Percentiles rank a stretch among this genome's conserved stretches.
phyloP scores from a whole-genome alignment of 345 rosid genomes.

The Ceriops tagal region DNA sequence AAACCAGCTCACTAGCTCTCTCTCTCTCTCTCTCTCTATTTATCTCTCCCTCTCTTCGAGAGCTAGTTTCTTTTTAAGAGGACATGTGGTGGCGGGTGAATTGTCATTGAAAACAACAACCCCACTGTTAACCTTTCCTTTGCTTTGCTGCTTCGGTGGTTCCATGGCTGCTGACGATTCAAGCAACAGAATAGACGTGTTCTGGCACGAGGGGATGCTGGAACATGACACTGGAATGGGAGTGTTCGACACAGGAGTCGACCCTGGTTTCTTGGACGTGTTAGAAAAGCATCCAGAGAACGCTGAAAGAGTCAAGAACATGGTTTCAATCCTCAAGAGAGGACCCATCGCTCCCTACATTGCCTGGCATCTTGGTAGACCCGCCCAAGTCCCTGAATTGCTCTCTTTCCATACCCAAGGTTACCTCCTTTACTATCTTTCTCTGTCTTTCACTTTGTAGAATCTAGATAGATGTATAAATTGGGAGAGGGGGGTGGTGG shows the following conservation, averaged over 20 bases:
- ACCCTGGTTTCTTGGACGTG: constrained; percentile 72
- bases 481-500: too few species aligned
- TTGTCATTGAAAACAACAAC: too few species aligned
- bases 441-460: constrained; percentile 15
- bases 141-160: background rate
- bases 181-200: constrained; percentile 41
- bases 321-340: constrained; percentile 70
- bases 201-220: constrained; percentile 93
- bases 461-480: too few species aligned
- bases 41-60: too few species aligned
- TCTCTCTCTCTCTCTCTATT: too few species aligned
- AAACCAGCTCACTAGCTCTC: too few species aligned
- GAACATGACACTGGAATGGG: constrained; percentile 59
- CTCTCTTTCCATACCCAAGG: constrained; percentile 72
- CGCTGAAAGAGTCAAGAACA: constrained; percentile 69
- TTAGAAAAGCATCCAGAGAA: constrained; percentile 84
- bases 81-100: too few species aligned
- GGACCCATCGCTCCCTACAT: constrained; percentile 73
- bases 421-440: constrained; percentile 2
- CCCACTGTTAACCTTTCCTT: background rate
- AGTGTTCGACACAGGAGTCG: constrained; percentile 59
- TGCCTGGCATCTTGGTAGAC: constrained; percentile 61
- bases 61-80: too few species aligned
- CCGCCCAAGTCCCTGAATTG: constrained; percentile 53
- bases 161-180: constrained; percentile 12